Evolutionary conservation across 1,284 basidiomycete species (phyloP).

Genomic region (Volvariella volvacea): DNA sequence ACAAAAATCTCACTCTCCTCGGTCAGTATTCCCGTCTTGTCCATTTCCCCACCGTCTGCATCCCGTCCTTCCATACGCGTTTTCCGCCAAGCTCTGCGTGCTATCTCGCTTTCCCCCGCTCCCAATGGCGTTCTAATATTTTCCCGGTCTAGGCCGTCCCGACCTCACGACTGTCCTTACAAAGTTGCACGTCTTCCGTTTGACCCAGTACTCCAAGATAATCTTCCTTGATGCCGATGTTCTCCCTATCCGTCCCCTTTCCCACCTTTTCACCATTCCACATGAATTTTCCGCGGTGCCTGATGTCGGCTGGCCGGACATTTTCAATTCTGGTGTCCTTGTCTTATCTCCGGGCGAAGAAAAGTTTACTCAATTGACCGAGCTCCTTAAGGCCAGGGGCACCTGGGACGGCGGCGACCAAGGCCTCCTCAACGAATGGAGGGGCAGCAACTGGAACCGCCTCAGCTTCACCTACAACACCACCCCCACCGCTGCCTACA

Average conservation of each 20-base stretch:
- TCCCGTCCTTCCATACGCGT: conserved; percentile 1
- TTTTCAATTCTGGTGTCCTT: conserved; percentile 96
- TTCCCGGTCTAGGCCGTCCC: conserved; percentile 63
- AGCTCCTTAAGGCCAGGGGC: conserved; percentile 68
- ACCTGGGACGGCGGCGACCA: conserved; percentile 98
- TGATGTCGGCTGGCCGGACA: conserved; percentile 98
- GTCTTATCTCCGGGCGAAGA: conserved; percentile 77
- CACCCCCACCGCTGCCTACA: conserved; percentile 96
- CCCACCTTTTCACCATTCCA: conserved; percentile 78
- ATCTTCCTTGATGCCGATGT: conserved; percentile 97
- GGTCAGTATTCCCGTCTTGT: conserved; percentile 49
- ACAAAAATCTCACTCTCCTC: conserved; percentile 67
- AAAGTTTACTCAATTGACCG: conserved; percentile 73
- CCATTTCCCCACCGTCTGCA: conserved; percentile 12
- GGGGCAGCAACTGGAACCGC: conserved; percentile 81
- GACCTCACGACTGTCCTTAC: conserved; percentile 91
- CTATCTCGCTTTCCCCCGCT: conserved; percentile 2
- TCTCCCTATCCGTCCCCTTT: conserved; percentile 81
- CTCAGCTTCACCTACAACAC: conserved; percentile 97
- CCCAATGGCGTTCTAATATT: not conserved
- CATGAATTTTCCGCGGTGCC: conserved; percentile 85
- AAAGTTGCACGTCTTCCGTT: conserved; percentile 92
- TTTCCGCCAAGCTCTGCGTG: not conserved
- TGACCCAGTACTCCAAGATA: conserved; percentile 81
- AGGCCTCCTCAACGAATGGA: conserved; percentile 93